These are phyloP conservation scores for Waltergamsia citrina DNA, from an alignment of 2,329 filamentous ascomycete species.

Conservation along the genomic window DNA sequence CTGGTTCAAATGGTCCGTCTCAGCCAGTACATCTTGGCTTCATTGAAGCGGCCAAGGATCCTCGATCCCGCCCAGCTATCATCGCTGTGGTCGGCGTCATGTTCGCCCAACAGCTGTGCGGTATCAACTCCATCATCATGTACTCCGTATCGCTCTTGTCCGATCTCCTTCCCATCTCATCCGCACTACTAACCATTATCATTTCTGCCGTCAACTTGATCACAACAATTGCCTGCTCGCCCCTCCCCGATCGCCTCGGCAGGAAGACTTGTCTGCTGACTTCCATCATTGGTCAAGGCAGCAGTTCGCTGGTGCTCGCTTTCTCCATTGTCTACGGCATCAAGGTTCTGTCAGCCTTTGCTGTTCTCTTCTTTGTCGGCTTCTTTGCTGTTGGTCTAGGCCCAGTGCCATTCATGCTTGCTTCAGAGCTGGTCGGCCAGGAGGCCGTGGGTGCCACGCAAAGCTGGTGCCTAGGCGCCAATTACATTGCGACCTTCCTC, in stretches of 20 bases:
- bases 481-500: slow-evolving; percentile 83
- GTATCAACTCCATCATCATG: slow-evolving; percentile 97
- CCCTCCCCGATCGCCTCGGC: slow-evolving; percentile 77
- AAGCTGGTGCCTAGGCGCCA: slow-evolving; percentile 76
- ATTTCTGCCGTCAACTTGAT: slow-evolving; percentile 82
- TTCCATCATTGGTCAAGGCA: slow-evolving; percentile 78
- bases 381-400: slow-evolving; percentile 88
- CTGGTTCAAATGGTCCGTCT: slow-evolving; percentile 6
- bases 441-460: slow-evolving; percentile 90
- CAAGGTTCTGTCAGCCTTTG: slow-evolving; percentile 69
- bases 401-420: slow-evolving; percentile 89
- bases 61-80: slow-evolving; percentile 61
- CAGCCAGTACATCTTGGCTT: slow-evolving; percentile 43
- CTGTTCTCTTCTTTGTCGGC: slow-evolving; percentile 77
- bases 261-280: slow-evolving; percentile 77
- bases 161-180: slow-evolving; percentile 70
- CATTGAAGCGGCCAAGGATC: slow-evolving; percentile 55
- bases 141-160: slow-evolving; percentile 89
- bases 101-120: slow-evolving; percentile 85
- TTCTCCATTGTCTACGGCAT: slow-evolving; percentile 67
- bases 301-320: slow-evolving; percentile 66
- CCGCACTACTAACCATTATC: slow-evolving; percentile 74
- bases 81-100: slow-evolving; percentile 84
- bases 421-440: slow-evolving; percentile 80
- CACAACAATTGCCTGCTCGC: slow-evolving; percentile 72